phyloP scores from a whole-genome alignment of 1,139 yeast genomes.

The Kodamaea plutei region DNA sequence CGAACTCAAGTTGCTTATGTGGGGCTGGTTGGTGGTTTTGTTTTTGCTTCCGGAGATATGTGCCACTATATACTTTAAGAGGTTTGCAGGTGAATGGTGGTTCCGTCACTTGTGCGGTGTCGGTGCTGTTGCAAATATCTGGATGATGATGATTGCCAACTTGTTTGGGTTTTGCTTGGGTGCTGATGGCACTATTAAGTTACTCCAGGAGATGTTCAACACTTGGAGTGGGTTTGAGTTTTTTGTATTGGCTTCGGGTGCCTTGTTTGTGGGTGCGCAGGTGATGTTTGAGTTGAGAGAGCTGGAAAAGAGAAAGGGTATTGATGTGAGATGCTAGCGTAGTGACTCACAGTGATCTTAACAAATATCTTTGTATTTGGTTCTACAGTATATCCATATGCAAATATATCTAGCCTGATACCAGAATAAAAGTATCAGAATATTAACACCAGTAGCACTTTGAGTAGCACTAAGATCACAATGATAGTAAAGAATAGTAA shows the following conservation, averaged over 20 bases:
- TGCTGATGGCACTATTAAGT: constrained; percentile 68
- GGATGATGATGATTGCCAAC: constrained; percentile 99
- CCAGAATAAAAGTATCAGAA: too few relatives aligned
- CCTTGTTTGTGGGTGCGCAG: constrained; percentile 81
- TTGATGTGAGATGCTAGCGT: constrained; percentile 81
- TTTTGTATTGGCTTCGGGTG: constrained; percentile 58
- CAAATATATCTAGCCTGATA: too few relatives aligned
- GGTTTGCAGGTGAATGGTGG: constrained; percentile 54
- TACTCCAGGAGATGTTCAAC: constrained; percentile 66
- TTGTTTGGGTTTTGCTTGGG: constrained; percentile 93
- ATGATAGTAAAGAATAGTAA: too few relatives aligned
- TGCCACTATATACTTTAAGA: constrained; percentile 47
- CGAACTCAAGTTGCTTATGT: constrained; percentile 72
- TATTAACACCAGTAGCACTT: too few relatives aligned
- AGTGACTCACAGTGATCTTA: constrained; percentile 5
- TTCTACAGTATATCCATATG: too few relatives aligned
- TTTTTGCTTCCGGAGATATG: constrained; percentile 84
- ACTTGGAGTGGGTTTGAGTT: constrained; percentile 67
- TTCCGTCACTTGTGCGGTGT: constrained; percentile 77
- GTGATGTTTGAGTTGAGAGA: constrained; percentile 94
- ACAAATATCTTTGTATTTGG: too few relatives aligned
- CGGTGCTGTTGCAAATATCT: constrained; percentile 86
- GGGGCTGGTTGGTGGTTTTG: constrained; percentile 95
- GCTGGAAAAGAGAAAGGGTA: constrained; percentile 76
- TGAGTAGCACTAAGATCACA: too few relatives aligned